A percentile compares a stretch with the other conserved stretches of the same genome.
Conservation (phyloP, 345 rosid species). For the Anastatica hierochuntica region DNA sequence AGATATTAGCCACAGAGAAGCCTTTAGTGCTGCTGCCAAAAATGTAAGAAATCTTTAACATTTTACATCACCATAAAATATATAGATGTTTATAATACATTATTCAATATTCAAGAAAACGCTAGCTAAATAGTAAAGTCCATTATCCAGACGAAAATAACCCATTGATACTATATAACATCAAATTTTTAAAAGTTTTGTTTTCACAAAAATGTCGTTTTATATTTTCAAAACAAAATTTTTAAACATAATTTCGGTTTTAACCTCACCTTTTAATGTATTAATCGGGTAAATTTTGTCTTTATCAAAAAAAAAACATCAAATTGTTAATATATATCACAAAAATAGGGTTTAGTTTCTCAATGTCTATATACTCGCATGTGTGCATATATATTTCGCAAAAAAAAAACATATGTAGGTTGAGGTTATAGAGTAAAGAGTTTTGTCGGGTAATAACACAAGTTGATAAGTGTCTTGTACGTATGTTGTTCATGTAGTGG, state of each 20-base stretch:
- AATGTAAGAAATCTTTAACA: constrained; percentile 52
- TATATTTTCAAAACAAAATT: no score
- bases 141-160: no score
- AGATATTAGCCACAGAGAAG: constrained; percentile 98
- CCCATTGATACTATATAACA: neutral
- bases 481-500: constrained; percentile 50
- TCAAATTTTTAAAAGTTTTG: neutral
- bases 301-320: no score
- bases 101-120: no score
- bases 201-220: no score
- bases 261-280: no score
- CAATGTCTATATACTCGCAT: neutral
- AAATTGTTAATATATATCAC: no score
- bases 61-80: neutral
- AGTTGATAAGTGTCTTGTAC: constrained; percentile 30
- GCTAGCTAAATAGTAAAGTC: no score
- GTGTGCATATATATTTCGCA: neutral
- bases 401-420: constrained; percentile 1
- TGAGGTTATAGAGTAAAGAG: constrained; percentile 14
- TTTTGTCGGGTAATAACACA: constrained; percentile 25
- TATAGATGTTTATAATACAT: neutral
- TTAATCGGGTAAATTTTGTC: no score
- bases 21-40: constrained; percentile 99
- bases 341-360: constrained; percentile 18
- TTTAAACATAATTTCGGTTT: no score